These are phyloP conservation scores for Xylaria sp. DNA, from an alignment of 2,329 filamentous ascomycete genomes.

Conservation along the genomic window DNA sequence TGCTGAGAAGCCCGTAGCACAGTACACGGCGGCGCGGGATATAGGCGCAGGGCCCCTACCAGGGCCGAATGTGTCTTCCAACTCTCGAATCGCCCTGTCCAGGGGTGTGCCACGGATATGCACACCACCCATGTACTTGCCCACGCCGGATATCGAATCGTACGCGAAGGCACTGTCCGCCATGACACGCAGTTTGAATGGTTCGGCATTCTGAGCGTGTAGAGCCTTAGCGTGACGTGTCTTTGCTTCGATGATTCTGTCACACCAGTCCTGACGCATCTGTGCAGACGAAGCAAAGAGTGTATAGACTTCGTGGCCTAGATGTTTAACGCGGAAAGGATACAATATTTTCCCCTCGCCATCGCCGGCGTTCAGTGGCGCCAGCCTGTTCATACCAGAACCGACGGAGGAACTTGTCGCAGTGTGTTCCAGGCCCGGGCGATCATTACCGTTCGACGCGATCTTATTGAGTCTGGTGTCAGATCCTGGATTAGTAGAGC, in stretches of 20 bases:
- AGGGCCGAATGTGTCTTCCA: conserved; percentile 80
- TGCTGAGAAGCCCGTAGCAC: conserved; percentile 87
- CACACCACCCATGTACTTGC: conserved; percentile 70
- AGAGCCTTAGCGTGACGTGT: conserved; percentile 90
- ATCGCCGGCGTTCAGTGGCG: conserved; percentile 66
- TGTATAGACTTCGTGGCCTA: conserved; percentile 92
- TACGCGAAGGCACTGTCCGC: conserved; percentile 92
- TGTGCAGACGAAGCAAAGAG: conserved; percentile 83
- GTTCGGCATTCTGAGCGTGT: conserved; percentile 92
- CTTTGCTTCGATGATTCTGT: conserved; percentile 94
- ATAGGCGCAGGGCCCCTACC: conserved; percentile 78
- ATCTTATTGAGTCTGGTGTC: conserved; percentile 69
- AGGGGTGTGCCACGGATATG: conserved; percentile 91
- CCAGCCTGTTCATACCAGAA: conserved; percentile 60
- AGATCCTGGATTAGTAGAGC: conserved; percentile 70
- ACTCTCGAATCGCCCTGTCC: conserved; percentile 87
- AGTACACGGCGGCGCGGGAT: conserved; percentile 89
- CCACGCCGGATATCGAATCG: conserved; percentile 69
- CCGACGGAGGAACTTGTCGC: conserved; percentile 74
- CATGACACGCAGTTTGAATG: conserved; percentile 90
- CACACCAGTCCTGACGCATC: conserved; percentile 87
- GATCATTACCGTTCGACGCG: conserved; percentile 61
- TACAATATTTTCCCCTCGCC: conserved; percentile 86
- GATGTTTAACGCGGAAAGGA: conserved; percentile 94
- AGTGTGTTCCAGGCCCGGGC: conserved; percentile 73